phyloP scores from a whole-genome alignment of 371 early-diverging fungal genomes.

The Batkoa obscura region DNA sequence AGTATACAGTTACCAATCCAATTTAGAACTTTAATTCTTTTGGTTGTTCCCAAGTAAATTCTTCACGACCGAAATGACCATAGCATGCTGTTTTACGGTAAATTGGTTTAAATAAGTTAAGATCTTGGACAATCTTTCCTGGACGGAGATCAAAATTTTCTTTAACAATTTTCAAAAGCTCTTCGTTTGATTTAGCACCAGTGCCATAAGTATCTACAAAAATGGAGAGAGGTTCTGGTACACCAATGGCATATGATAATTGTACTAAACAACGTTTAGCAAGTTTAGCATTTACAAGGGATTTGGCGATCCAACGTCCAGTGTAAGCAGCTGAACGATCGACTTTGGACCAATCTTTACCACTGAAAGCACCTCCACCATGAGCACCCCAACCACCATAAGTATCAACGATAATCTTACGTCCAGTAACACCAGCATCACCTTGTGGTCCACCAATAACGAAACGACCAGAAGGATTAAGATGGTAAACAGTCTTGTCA shows the following conservation, averaged over 20 bases:
- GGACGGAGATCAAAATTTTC: conserved; percentile 97
- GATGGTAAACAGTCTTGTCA: conserved; percentile 82
- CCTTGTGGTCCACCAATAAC: conserved; percentile 99
- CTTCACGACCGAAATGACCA: conserved; percentile 97
- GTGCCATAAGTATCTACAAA: conserved; percentile 97
- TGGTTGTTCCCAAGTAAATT: conserved; percentile 95
- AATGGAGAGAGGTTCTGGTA: conserved; percentile 93
- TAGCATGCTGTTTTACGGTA: conserved; percentile 95
- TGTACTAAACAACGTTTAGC: conserved; percentile 93
- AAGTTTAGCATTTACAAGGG: conserved; percentile 83
- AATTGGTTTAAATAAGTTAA: conserved; percentile 94
- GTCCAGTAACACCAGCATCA: conserved; percentile 98
- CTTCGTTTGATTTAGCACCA: conserved; percentile 65
- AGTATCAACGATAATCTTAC: conserved; percentile 98
- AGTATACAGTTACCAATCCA: too few relatives aligned
- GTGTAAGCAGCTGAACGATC: conserved; percentile 99
- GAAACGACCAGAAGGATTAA: conserved; percentile 98
- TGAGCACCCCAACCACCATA: conserved; percentile 97
- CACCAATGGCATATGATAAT: conserved; percentile 98
- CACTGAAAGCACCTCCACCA: conserved; percentile 99
- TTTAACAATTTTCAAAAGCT: conserved; percentile 84
- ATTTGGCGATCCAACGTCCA: conserved; percentile 96
- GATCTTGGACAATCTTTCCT: conserved; percentile 93
- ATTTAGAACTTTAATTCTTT: conserved; percentile 62
- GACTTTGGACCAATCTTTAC: conserved; percentile 99